phyloP scores from a whole-genome alignment of 2,329 filamentous ascomycete genomes.

The Colletotrichum zoysiae region DNA sequence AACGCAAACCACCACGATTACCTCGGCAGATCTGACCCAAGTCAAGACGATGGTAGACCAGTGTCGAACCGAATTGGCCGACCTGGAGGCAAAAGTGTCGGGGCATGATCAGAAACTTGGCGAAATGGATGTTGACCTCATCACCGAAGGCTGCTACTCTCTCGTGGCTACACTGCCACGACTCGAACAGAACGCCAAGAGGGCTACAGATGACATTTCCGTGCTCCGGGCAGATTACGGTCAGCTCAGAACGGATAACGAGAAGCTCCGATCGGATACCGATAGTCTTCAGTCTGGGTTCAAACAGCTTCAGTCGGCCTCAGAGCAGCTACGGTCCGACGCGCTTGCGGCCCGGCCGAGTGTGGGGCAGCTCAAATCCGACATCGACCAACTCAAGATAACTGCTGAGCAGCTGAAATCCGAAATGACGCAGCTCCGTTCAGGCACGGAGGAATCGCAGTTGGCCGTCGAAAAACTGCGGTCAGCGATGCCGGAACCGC shows the following conservation, averaged over 20 bases:
- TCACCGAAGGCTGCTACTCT: conserved; percentile 22
- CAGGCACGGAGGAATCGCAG: not conserved
- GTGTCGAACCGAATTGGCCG: not conserved
- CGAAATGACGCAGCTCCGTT: not conserved
- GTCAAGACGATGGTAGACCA: conserved; percentile 12
- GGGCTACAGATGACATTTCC: conserved; percentile 5
- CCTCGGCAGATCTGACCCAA: not conserved
- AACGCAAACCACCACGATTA: not conserved
- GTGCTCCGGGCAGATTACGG: conserved; percentile 1
- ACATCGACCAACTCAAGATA: not conserved
- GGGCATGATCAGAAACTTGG: conserved; percentile 29
- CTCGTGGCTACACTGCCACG: conserved; percentile 24
- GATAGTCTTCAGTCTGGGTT: not conserved
- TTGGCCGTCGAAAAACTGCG: conserved; percentile 4
- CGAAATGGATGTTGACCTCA: conserved; percentile 31
- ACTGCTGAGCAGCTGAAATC: conserved; percentile 6
- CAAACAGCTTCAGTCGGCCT: conserved; percentile 1
- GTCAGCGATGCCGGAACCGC: not conserved
- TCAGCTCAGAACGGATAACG: not conserved
- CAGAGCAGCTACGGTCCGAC: conserved; percentile 1
- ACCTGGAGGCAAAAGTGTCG: not conserved
- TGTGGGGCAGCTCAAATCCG: not conserved
- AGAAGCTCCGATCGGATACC: not conserved
- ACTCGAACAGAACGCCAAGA: conserved; percentile 16
- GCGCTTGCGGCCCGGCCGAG: not conserved